These are phyloP conservation scores for Nothophaeocryptopus gaeumannii DNA, from an alignment of 2,329 filamentous ascomycete species.

Conservation along the genomic window DNA sequence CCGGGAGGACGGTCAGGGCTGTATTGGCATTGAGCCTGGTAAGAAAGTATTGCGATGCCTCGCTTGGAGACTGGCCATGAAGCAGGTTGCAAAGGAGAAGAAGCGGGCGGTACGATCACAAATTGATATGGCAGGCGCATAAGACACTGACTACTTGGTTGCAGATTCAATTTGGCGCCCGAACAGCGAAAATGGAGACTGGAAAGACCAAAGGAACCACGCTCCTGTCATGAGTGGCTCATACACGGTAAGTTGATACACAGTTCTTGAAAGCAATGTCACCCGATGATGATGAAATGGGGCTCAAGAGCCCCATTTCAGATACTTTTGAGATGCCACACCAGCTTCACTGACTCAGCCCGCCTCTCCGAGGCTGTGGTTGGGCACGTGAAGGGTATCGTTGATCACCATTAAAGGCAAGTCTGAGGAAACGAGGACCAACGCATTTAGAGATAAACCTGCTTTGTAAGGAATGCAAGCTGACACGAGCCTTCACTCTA, in stretches of 20 bases:
- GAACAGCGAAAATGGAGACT: constrained; percentile 49
- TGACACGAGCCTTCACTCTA: too few species aligned
- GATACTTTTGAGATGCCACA: constrained; percentile 32
- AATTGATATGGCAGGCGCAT: not conserved
- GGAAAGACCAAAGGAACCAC: constrained; percentile 50
- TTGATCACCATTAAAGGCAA: constrained; percentile 32
- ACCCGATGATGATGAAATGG: constrained; percentile 27
- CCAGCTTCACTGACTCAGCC: constrained; percentile 24
- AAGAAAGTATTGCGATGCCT: constrained; percentile 79
- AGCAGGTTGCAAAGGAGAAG: constrained; percentile 73
- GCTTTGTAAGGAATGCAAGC: too few species aligned
- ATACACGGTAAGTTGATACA: not conserved
- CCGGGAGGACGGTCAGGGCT: constrained; percentile 10
- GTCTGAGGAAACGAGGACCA: constrained; percentile 23
- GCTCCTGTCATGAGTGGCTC: constrained; percentile 34
- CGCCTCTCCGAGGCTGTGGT: constrained; percentile 24
- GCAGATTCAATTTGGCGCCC: constrained; percentile 45
- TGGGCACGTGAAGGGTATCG: constrained; percentile 21
- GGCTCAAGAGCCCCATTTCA: constrained; percentile 22
- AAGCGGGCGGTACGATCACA: constrained; percentile 71
- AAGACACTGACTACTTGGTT: constrained; percentile 2
- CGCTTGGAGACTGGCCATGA: constrained; percentile 71
- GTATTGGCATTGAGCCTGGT: constrained; percentile 61
- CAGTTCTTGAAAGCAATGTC: too few species aligned
- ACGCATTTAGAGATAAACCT: too few species aligned